Base-by-base conservation (phyloP, 2,329 filamentous ascomycete species). In the Elsinoe necatrix region DNA sequence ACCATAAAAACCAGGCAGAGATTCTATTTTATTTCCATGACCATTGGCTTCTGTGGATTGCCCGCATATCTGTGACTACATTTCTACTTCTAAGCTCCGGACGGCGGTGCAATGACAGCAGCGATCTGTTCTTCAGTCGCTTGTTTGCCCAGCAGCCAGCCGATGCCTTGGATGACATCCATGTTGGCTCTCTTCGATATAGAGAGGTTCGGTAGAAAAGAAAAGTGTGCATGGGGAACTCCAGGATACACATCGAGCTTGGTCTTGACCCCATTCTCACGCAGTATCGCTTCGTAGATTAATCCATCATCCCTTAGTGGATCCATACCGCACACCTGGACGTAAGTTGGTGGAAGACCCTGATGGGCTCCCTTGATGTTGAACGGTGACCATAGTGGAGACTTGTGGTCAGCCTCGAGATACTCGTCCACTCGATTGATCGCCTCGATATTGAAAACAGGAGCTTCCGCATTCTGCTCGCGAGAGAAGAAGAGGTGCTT, bases 241-340 rank as follows among this genome's bases (percentile, higher is more conserved):
- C 74, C 74, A 0, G 67, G 60, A 61, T 73, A 76, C 4, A 75
- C 62, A 59, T 77, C 71, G 11, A 79, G 37, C 50, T 67, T 71
- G 1, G 76, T 78, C 61, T 68, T 63, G 6, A 78, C 68, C 4
- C 67, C 71, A 1, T 75, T 70, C 55, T 75, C 73, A 29, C 71
- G 66, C 57, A 81, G 62, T 1, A 75, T 63, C 37, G 71, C 65
- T 60, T 79, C 77, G 60, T 80, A 81, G 0, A 81, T 73, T 45
- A 82, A 59, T 0, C 68, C 75, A 55, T 81, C 79, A 58, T 82
- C 80, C 3, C 79, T 66, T 2, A 78, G 60, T 0, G 73, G 73
- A 62, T 81, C 80, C 58, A 76, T 58, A 9, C 78, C 79, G 59
- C 71, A 73, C 0, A 79, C 68, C 61, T 80, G 76, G 1, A 82